Conservation (phyloP, 2,329 filamentous ascomycete species). For the Sarocladium brachiariae region DNA sequence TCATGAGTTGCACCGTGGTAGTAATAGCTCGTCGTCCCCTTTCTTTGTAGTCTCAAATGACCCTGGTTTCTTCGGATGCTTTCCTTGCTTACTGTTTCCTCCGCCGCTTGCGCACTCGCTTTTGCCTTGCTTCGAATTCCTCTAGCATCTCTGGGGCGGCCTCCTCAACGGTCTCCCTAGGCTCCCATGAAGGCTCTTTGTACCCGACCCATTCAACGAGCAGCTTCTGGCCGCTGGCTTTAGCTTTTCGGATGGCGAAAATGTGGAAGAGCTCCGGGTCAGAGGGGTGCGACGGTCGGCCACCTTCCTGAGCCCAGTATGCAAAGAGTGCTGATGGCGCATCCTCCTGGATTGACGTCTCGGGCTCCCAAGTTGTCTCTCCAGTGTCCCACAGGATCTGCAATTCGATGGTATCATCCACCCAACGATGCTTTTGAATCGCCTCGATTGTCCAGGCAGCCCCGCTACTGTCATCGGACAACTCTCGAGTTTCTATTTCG, state of each 20-base stretch:
- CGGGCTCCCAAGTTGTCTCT: slow-evolving; percentile 27
- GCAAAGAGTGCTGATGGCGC: slow-evolving; percentile 22
- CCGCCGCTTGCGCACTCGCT: neutral
- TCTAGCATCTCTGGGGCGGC: neutral
- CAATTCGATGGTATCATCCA: slow-evolving; percentile 21
- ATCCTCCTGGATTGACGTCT: slow-evolving; percentile 26
- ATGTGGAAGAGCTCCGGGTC: slow-evolving; percentile 25
- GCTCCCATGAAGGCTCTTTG: slow-evolving; percentile 25
- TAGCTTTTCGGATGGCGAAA: slow-evolving; percentile 26
- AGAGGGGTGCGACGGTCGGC: slow-evolving; percentile 25
- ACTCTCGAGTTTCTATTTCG: neutral
- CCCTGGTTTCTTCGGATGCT: too few species aligned
- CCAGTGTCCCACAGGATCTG: slow-evolving; percentile 25
- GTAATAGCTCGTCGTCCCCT: neutral
- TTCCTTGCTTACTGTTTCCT: neutral
- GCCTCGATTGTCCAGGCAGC: neutral
- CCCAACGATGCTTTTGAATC: slow-evolving; percentile 21
- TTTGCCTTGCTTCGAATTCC: neutral
- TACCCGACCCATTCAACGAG: slow-evolving; percentile 31
- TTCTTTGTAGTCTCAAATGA: too few species aligned
- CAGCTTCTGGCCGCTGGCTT: slow-evolving; percentile 19
- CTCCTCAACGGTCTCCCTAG: slow-evolving; percentile 8
- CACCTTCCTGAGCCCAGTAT: slow-evolving; percentile 25
- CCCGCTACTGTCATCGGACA: neutral
- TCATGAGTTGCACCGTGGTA: neutral